Base-by-base conservation (phyloP, 345 rosid genomes). In the Abelmoschus esculentus region DNA sequence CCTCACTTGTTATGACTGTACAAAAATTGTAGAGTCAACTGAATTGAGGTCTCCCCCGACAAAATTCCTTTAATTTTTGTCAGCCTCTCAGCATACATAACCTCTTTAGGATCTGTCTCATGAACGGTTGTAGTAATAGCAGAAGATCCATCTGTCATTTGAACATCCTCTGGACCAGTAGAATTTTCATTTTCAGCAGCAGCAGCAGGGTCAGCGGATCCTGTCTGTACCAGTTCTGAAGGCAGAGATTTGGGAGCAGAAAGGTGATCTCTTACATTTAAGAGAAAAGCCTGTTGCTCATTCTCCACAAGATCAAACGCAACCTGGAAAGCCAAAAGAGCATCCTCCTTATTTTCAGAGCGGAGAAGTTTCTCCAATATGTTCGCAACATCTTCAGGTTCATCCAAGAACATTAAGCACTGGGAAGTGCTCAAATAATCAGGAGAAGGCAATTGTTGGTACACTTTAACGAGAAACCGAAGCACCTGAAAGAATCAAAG, bases 271-370 rank as follows among this genome's bases (percentile, higher is more conserved):
- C 91, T 86, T 55, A 96, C 96, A 80, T 89, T 92, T 74, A 96
- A 73, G 69, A 96, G 96, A 86, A 96, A 92, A 73, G 96, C 98
- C 78, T 92, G 98, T 80, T 87, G 96, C 84, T 96, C 99, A 61
- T 92, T 96, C 89, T 96, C 98, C 46, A 92, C 90, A 70, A 96
- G 98, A 79, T 96, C 97, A 81, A 96, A 96, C 17, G 97, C 93
- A 71, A 96, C 83, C 83, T 96, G 99, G 74, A 87, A 86, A 70
- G 99, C 95, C 72, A 89, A 74, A 76, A 96, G 80, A 73, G 89
- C 86, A 76, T 92, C 95, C 72, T 92, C 93, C 79, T 87, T 89
- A 80, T 80, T 87, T 36, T 79, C 86, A 0, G 99, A 90, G 26
- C 83, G 86, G 34, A 96, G 84, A 79, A 96, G 99, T 84, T 89